These are phyloP conservation scores for Aspergillus coremiiformis DNA, from an alignment of 495 filamentous ascomycete species.

Conservation along the genomic window DNA sequence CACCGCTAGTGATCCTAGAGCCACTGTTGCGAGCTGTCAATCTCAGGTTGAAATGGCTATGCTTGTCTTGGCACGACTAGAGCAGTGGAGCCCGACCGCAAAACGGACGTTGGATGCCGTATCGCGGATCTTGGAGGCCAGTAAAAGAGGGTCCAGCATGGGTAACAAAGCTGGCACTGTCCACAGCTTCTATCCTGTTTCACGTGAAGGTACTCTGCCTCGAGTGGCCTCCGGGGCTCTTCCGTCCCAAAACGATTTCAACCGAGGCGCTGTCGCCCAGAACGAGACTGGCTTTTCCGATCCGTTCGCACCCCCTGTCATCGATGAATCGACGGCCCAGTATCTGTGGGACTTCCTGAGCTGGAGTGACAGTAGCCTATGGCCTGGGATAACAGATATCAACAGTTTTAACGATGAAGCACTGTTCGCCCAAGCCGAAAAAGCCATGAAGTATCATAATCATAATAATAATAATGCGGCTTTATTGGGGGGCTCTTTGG, in stretches of 20 bases:
- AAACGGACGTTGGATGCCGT: constrained; percentile 62
- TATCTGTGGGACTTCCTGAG: constrained; percentile 40
- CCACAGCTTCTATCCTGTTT: constrained; percentile 12
- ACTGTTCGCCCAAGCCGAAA: constrained; percentile 26
- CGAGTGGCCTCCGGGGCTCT: neutral
- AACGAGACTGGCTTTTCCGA: constrained; percentile 23
- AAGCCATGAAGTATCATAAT: constrained; percentile 22
- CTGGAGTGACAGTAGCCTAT: constrained; percentile 35
- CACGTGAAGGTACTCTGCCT: constrained; percentile 16
- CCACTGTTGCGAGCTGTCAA: constrained; percentile 40
- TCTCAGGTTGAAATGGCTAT: constrained; percentile 62
- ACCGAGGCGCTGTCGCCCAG: constrained; percentile 13
- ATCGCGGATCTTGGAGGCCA: constrained; percentile 61
- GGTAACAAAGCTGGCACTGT: constrained; percentile 5
- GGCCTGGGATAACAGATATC: constrained; percentile 28
- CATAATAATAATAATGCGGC: constrained; percentile 11
- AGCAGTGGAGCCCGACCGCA: constrained; percentile 63
- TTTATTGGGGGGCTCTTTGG: constrained; percentile 21
- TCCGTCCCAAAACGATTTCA: constrained; percentile 16
- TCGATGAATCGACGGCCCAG: constrained; percentile 31
- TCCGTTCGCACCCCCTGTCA: constrained; percentile 21
- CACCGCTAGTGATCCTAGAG: constrained; percentile 45
- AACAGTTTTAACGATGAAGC: constrained; percentile 21
- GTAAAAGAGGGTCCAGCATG: constrained; percentile 26
- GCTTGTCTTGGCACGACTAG: constrained; percentile 59